Conservation (phyloP, 1,139 yeast genomes). For the Pneumocystis jirovecii region DNA sequence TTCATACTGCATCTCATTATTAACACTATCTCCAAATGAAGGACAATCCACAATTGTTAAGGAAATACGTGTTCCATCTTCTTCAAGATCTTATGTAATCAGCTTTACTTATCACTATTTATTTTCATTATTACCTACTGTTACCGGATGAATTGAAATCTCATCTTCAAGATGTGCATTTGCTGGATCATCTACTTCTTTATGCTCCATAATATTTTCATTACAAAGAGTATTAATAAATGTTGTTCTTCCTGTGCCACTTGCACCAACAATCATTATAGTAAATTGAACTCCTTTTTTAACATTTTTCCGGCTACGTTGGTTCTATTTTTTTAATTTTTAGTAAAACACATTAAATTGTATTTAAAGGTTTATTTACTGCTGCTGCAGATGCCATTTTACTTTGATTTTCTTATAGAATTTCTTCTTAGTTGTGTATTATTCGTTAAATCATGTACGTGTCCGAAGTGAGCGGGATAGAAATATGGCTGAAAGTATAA, state of each 20-base stretch:
- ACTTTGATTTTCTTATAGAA: background rate
- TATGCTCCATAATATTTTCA: constrained; percentile 44
- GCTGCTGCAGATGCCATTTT: background rate
- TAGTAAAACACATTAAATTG: background rate
- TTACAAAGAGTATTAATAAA: constrained; percentile 80
- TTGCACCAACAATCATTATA: constrained; percentile 58
- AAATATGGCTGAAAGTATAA: background rate
- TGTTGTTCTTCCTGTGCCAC: constrained; percentile 73
- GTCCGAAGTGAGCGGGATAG: background rate
- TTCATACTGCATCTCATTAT: constrained; percentile 35
- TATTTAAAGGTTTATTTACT: background rate
- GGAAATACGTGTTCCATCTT: constrained; percentile 63
- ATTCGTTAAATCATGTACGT: background rate
- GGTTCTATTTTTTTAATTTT: background rate
- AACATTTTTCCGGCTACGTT: constrained; percentile 46
- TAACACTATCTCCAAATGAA: constrained; percentile 85
- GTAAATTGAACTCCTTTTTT: constrained; percentile 75
- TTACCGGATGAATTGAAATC: constrained; percentile 33
- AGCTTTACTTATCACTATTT: background rate
- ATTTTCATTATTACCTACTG: constrained; percentile 23
- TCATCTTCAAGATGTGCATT: constrained; percentile 35
- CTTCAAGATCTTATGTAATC: constrained; percentile 13
- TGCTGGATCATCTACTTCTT: constrained; percentile 28
- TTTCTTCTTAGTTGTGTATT: background rate
- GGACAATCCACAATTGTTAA: constrained; percentile 81